These are phyloP conservation scores for Phyllosticta capitalensis DNA, from an alignment of 2,329 filamentous ascomycete genomes.

Conservation along the genomic window DNA sequence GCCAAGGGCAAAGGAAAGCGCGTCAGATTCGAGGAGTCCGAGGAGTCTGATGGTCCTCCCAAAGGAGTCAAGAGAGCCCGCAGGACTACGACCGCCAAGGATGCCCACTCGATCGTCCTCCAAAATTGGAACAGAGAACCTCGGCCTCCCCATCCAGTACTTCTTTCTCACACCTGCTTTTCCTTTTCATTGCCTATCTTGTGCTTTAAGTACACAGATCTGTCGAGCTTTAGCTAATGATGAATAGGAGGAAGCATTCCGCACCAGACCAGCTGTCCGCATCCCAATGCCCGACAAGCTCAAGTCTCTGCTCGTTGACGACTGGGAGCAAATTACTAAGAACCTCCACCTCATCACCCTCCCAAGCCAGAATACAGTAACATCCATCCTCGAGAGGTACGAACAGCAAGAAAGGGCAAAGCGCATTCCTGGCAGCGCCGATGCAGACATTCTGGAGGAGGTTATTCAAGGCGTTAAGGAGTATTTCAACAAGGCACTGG, in stretches of 20 bases:
- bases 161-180: neutral
- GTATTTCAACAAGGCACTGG: constrained; percentile 87
- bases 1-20: constrained; percentile 38
- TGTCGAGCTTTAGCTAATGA: neutral
- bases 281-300: constrained; percentile 79
- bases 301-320: constrained; percentile 88
- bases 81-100: neutral
- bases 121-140: neutral
- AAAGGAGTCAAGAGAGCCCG: neutral
- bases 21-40: constrained; percentile 17
- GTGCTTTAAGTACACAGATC: neutral
- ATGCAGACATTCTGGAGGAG: constrained; percentile 81
- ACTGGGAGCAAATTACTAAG: constrained; percentile 98
- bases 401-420: constrained; percentile 58
- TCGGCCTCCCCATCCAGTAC: neutral
- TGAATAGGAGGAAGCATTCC: constrained; percentile 74
- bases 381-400: constrained; percentile 73
- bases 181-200: neutral
- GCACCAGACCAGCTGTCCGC: constrained; percentile 73
- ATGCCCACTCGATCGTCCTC: neutral
- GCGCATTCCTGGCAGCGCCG: constrained; percentile 55
- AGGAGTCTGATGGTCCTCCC: neutral
- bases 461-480: constrained; percentile 76
- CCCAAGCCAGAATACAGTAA: constrained; percentile 66
- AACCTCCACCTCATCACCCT: constrained; percentile 82